A percentile compares a stretch with the other conserved stretches of the same genome.
Evolutionary conservation across 495 filamentous ascomycete genomes (phyloP).

Genomic region (Penicillium psychrofluorescens): DNA sequence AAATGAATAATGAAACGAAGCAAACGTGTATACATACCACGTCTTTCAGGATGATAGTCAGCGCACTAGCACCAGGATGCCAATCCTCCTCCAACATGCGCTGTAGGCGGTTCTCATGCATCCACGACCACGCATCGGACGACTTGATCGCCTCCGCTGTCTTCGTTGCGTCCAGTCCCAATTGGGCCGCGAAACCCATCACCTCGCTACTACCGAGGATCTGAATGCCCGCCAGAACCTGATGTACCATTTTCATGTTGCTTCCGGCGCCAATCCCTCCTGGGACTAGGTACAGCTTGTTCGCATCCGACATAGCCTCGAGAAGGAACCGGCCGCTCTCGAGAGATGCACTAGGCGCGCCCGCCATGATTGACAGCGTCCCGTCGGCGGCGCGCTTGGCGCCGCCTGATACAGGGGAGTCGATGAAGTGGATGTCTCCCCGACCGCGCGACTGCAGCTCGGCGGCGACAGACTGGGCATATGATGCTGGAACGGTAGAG

Average conservation of each 20-base stretch:
- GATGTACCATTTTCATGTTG: slow-evolving; percentile 85
- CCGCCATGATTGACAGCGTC: slow-evolving; percentile 75
- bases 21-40: slow-evolving; percentile 32
- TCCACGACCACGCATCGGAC: slow-evolving; percentile 65
- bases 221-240: slow-evolving; percentile 71
- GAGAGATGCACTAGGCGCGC: slow-evolving; percentile 51
- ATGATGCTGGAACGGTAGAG: slow-evolving; percentile 66
- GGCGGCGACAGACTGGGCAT: slow-evolving; percentile 51
- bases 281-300: slow-evolving; percentile 66
- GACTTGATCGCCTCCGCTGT: slow-evolving; percentile 50
- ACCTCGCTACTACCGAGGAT: slow-evolving; percentile 68
- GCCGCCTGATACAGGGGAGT: slow-evolving; percentile 74
- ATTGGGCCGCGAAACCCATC: slow-evolving; percentile 61
- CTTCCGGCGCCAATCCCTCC: slow-evolving; percentile 72
- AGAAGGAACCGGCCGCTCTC: slow-evolving; percentile 53
- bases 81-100: slow-evolving; percentile 63
- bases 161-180: slow-evolving; percentile 55
- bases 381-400: slow-evolving; percentile 64
- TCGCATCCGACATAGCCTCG: slow-evolving; percentile 48
- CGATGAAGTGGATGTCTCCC: slow-evolving; percentile 60
- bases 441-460: slow-evolving; percentile 48
- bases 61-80: slow-evolving; percentile 56
- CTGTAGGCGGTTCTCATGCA: slow-evolving; percentile 70
- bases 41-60: slow-evolving; percentile 77
- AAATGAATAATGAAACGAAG: not conserved